Percentiles rank a stretch among this genome's conserved stretches.
Evolutionary conservation across 495 filamentous ascomycete species (phyloP).

Genomic region (Copromyces sp.): DNA sequence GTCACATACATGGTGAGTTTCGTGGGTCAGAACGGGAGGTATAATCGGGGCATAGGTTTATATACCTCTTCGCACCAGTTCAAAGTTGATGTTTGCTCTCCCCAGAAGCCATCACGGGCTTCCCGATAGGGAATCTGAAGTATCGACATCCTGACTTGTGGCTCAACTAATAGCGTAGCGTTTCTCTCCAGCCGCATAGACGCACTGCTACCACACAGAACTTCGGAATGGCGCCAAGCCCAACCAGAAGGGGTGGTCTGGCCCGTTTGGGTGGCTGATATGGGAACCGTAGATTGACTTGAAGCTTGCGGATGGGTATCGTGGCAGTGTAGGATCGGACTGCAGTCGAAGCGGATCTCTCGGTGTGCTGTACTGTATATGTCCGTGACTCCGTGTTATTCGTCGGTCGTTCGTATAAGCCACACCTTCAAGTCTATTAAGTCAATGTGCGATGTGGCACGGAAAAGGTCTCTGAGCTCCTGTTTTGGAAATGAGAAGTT

Average conservation of each 20-base stretch:
- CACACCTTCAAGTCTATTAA: neutral
- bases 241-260: neutral
- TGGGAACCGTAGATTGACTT: neutral
- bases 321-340: neutral
- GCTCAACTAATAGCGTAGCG: neutral
- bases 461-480: neutral
- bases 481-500: neutral
- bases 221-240: neutral
- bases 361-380: neutral
- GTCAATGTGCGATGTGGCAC: neutral
- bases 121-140: constrained; percentile 58
- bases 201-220: neutral
- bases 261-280: neutral
- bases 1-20: neutral
- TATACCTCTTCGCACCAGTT: constrained; percentile 90
- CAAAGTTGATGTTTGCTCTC: constrained; percentile 74
- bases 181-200: neutral
- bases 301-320: neutral
- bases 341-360: neutral
- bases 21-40: neutral
- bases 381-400: neutral
- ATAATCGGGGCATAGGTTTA: neutral
- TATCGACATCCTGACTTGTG: neutral
- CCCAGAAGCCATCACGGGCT: constrained; percentile 65
- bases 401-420: neutral